Conservation (phyloP, 2,329 filamentous ascomycete genomes). For the Arthrobotrys conoides region DNA sequence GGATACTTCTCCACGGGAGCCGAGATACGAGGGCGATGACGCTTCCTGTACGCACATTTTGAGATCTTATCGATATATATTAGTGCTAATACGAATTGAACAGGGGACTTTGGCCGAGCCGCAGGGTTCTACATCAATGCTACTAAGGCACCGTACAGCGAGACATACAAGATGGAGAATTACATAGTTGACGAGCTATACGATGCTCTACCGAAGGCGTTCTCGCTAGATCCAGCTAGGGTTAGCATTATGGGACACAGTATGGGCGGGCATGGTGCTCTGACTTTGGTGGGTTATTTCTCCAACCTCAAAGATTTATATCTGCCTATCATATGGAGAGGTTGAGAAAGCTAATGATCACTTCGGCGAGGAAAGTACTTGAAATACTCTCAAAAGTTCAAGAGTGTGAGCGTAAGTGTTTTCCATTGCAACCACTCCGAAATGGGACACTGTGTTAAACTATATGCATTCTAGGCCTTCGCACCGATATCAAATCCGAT, state of each 20-base stretch:
- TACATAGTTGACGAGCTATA: conserved; percentile 95
- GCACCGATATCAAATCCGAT: conserved; percentile 90
- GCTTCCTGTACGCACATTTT: conserved; percentile 73
- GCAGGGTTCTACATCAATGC: conserved; percentile 97
- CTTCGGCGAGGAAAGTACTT: conserved; percentile 74
- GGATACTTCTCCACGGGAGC: conserved; percentile 91
- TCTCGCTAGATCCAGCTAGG: conserved; percentile 78
- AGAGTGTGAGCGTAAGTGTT: conserved; percentile 76
- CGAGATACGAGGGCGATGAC: conserved; percentile 85
- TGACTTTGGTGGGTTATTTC: conserved; percentile 77
- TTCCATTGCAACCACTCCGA: background rate
- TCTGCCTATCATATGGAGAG: background rate
- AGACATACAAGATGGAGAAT: conserved; percentile 92
- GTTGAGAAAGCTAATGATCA: conserved; percentile 33
- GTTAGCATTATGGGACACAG: conserved; percentile 93
- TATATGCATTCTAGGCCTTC: conserved; percentile 73
- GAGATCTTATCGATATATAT: background rate
- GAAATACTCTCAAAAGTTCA: conserved; percentile 90
- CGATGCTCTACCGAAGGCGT: conserved; percentile 78
- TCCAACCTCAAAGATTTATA: background rate
- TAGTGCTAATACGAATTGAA: background rate
- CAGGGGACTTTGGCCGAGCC: conserved; percentile 85
- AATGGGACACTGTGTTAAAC: background rate
- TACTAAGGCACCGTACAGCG: conserved; percentile 78
- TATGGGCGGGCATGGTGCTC: conserved; percentile 96